Conservation (phyloP, 1,139 yeast species). For the Suzukiozyma palmioleophila region DNA sequence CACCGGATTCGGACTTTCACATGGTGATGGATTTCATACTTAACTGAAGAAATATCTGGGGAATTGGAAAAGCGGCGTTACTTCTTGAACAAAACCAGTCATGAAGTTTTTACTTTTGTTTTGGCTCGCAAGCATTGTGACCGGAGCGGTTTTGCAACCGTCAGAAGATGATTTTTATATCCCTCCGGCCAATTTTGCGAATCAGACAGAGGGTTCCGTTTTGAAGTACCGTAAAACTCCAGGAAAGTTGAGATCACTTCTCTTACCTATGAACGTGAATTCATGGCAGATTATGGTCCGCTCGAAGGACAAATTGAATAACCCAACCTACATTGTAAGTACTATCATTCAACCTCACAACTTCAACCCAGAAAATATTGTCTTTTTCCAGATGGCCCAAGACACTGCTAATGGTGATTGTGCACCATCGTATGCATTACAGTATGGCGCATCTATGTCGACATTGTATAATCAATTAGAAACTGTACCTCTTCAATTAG, state of each 20-base stretch:
- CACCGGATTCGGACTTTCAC: too few relatives aligned
- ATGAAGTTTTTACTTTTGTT: neutral
- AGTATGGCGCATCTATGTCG: conserved; percentile 5
- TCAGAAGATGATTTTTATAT: conserved; percentile 19
- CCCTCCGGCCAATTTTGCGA: conserved; percentile 17
- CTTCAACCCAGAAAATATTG: conserved; percentile 15
- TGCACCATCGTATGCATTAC: conserved; percentile 10
- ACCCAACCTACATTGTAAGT: conserved; percentile 17
- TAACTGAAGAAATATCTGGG: too few relatives aligned
- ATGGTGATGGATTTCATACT: too few relatives aligned
- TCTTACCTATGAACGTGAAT: conserved; percentile 8
- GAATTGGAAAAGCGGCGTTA: too few relatives aligned
- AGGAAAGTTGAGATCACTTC: conserved; percentile 9
- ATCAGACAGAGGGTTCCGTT: conserved; percentile 17
- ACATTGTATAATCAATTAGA: conserved; percentile 14
- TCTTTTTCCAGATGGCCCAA: conserved; percentile 11
- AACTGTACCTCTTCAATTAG: conserved; percentile 21
- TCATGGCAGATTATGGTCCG: conserved; percentile 19
- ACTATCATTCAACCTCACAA: conserved; percentile 19
- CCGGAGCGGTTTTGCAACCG: conserved; percentile 4
- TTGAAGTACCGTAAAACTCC: conserved; percentile 15
- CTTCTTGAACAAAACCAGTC: too few relatives aligned
- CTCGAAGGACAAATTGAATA: conserved; percentile 16
- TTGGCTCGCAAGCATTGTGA: neutral
- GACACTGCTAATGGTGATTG: conserved; percentile 6